These are phyloP conservation scores for Geoglossum cookeanum DNA, from an alignment of 2,329 filamentous ascomycete genomes.

Conservation along the genomic window DNA sequence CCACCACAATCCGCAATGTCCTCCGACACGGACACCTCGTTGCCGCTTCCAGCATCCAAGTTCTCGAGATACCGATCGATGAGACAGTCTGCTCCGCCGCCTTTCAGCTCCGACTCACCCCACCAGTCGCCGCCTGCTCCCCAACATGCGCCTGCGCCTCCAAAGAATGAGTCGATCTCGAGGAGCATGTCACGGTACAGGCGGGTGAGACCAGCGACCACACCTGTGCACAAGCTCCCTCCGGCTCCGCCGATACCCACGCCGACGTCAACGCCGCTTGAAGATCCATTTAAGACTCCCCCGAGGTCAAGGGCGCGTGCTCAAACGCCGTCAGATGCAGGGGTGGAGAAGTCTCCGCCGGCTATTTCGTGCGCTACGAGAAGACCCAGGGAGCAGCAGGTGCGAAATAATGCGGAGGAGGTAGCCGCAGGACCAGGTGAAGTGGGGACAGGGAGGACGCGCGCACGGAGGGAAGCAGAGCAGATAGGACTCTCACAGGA, in stretches of 20 bases:
- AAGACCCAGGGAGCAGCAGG: not conserved
- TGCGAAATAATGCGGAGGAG: not conserved
- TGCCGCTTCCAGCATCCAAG: not conserved
- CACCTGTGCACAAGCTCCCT: not conserved
- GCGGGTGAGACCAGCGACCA: not conserved
- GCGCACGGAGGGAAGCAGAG: not conserved
- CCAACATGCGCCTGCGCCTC: not conserved
- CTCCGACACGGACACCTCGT: not conserved
- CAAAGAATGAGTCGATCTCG: not conserved
- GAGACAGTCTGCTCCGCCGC: not conserved
- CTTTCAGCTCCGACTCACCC: not conserved
- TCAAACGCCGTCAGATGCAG: not conserved
- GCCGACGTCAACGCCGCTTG: not conserved
- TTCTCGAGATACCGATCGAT: slow-evolving; percentile 3
- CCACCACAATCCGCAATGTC: not conserved
- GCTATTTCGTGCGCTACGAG: not conserved
- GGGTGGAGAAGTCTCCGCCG: not conserved
- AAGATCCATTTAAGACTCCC: slow-evolving; percentile 1
- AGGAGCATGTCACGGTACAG: slow-evolving; percentile 3
- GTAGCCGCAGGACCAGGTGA: not conserved
- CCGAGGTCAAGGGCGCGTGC: not conserved
- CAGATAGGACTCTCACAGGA: not conserved
- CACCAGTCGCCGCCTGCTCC: not conserved
- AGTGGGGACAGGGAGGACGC: not conserved
- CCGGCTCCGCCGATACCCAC: not conserved